Percentiles rank a stretch among this genome's conserved stretches.
Conservation (phyloP, 768 basidiomycete genomes). For the Psilocybe cubensis region DNA sequence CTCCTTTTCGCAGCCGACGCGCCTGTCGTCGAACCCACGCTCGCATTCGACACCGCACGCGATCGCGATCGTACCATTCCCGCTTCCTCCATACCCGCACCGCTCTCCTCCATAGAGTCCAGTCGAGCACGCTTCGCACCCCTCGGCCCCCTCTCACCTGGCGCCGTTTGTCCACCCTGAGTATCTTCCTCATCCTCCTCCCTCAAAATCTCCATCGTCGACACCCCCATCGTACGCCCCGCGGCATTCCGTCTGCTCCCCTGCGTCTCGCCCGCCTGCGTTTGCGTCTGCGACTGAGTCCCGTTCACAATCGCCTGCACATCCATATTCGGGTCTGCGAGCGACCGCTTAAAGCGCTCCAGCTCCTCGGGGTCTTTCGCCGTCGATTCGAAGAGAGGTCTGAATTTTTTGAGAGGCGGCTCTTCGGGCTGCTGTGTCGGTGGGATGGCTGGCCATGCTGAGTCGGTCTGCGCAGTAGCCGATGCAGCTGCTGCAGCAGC, state of each 20-base stretch:
- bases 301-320: slow-evolving; percentile 15
- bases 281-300: slow-evolving; percentile 40
- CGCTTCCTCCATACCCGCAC: slow-evolving; percentile 40
- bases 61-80: slow-evolving; percentile 15
- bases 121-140: slow-evolving; percentile 42
- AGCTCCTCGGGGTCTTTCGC: slow-evolving; percentile 25
- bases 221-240: slow-evolving; percentile 18
- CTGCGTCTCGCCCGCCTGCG: slow-evolving; percentile 7
- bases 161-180: too few relatives aligned
- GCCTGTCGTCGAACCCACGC: background rate
- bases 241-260: slow-evolving; percentile 14
- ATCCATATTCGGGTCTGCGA: background rate
- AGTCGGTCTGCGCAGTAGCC: slow-evolving; percentile 13
- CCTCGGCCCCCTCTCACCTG: slow-evolving; percentile 10
- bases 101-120: slow-evolving; percentile 39
- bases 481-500: slow-evolving; percentile 4
- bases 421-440: slow-evolving; percentile 45
- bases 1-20: slow-evolving; percentile 41
- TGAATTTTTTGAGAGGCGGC: slow-evolving; percentile 72
- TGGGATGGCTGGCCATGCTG: slow-evolving; percentile 34
- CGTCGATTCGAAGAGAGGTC: slow-evolving; percentile 70
- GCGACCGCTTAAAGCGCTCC: slow-evolving; percentile 19
- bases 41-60: background rate
- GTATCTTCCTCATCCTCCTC: too few relatives aligned
- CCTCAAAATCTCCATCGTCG: slow-evolving; percentile 36